These are phyloP conservation scores for Pleurotus cornucopiae DNA, from an alignment of 768 basidiomycete species.

Conservation along the genomic window DNA sequence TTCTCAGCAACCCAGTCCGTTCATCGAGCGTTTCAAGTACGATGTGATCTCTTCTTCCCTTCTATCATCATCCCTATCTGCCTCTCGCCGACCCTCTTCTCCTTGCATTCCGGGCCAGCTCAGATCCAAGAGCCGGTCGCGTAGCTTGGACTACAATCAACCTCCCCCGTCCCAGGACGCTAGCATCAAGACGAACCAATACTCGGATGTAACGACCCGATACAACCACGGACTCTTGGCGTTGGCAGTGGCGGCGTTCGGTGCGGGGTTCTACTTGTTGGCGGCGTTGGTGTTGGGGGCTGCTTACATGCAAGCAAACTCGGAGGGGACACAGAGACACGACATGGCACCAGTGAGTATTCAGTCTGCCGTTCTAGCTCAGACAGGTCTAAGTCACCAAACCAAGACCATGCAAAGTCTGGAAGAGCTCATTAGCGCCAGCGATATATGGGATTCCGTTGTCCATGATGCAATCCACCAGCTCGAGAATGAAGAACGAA, in stretches of 20 bases:
- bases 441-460: slow-evolving; percentile 69
- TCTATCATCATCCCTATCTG: slow-evolving; percentile 52
- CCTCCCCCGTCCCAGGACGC: slow-evolving; percentile 14
- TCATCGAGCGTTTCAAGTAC: slow-evolving; percentile 82
- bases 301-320: slow-evolving; percentile 18
- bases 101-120: slow-evolving; percentile 47
- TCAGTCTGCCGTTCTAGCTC: slow-evolving; percentile 1
- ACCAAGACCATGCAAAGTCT: slow-evolving; percentile 60
- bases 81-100: slow-evolving; percentile 29
- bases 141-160: slow-evolving; percentile 29
- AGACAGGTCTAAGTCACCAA: not conserved
- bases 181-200: slow-evolving; percentile 21
- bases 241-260: slow-evolving; percentile 34
- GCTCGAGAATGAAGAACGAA: slow-evolving; percentile 68
- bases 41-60: slow-evolving; percentile 77
- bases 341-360: slow-evolving; percentile 54
- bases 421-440: slow-evolving; percentile 62
- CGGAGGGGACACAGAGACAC: slow-evolving; percentile 15
- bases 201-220: slow-evolving; percentile 27
- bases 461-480: slow-evolving; percentile 64
- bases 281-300: not conserved
- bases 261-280: slow-evolving; percentile 12
- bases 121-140: slow-evolving; percentile 33
- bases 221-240: slow-evolving; percentile 35
- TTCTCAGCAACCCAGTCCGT: slow-evolving; percentile 38